Percentiles rank a stretch among this genome's conserved stretches.
These are phyloP conservation scores for Musa troglodytarum DNA, from an alignment of 176 grass and related monocot genomes.

Conservation along the genomic window DNA sequence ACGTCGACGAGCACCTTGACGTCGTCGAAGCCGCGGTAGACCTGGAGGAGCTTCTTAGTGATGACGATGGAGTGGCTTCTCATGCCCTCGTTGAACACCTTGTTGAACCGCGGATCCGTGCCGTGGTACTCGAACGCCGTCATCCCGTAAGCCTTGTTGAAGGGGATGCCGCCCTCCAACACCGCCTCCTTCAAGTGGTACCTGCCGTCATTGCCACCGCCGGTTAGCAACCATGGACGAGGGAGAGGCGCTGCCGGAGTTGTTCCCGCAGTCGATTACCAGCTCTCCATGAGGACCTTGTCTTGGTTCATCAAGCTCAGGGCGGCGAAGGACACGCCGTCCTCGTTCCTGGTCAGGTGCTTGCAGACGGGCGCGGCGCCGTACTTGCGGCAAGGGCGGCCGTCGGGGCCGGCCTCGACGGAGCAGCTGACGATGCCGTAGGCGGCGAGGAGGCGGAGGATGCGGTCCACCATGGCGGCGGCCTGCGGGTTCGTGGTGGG, in stretches of 20 bases:
- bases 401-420: constrained; percentile 38
- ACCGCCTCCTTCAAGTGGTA: constrained; percentile 80
- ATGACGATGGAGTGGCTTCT: constrained; percentile 67
- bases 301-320: constrained; percentile 82
- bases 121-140: constrained; percentile 80
- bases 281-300: constrained; percentile 88
- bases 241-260: too few species aligned
- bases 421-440: constrained; percentile 51
- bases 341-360: constrained; percentile 72
- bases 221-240: too few species aligned
- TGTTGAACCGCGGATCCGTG: constrained; percentile 71
- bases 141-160: constrained; percentile 92
- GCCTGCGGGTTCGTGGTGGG: constrained; percentile 33
- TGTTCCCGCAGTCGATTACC: constrained; percentile 19
- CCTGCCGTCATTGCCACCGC: constrained; percentile 18
- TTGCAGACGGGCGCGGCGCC: constrained; percentile 52
- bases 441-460: constrained; percentile 61
- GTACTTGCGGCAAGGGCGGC: constrained; percentile 31
- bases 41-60: constrained; percentile 69
- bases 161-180: constrained; percentile 73
- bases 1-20: constrained; percentile 62
- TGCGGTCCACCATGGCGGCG: constrained; percentile 74
- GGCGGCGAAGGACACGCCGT: constrained; percentile 75
- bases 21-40: constrained; percentile 61
- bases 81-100: constrained; percentile 97